Evolutionary conservation across 2,329 filamentous ascomycete species (phyloP), one percentile per base, ranked within the genome.

Genomic region (Stromatinia cepivora): DNA sequence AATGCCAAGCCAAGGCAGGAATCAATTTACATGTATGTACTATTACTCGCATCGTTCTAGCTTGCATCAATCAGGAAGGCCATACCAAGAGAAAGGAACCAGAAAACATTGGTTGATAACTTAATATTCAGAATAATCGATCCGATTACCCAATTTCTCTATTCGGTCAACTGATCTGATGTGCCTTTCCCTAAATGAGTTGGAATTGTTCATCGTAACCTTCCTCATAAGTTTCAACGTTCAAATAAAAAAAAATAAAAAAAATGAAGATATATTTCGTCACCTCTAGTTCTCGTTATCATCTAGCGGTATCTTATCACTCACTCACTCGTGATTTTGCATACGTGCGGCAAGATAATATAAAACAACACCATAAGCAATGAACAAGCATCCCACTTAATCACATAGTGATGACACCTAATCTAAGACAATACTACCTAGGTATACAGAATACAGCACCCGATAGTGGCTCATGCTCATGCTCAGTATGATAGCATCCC

Each of bases 341-440:
- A 25, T 48, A 42, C 56, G 57, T 45, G 39, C 58, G 58, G 58
- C n/a, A n/a, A n/a, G n/a, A n/a, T n/a, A n/a, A n/a, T n/a, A n/a
- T 25, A 42, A 48, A 61, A 34, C 39, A 25, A 34, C n/a, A 22
- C 28, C 22, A 34, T 22, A 46, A 61, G 42, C 42, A 46, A 20
- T 20, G 52, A 54, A 31, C 52, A 54, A 25, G 34, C 34, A 34
- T 39, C 39, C 39, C 57, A 61, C 58, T 48, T 50, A 45, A 5
- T 58, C 34, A 25, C 11, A 46, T 31, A 20, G 45, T 48, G 46
- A 25, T 11, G 9, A 52, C 46, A 15, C 46, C 46, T 28, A 39
- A 63, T 52, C 46, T 22, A 9, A 64, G 48, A 52, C 61, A 64
- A 25, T 17, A 9, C 10, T 42, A n/a, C n/a, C n/a, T n/a, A 25